These are phyloP conservation scores for Scytalidium lignicola DNA, from an alignment of 2,329 filamentous ascomycete genomes.

Conservation along the genomic window DNA sequence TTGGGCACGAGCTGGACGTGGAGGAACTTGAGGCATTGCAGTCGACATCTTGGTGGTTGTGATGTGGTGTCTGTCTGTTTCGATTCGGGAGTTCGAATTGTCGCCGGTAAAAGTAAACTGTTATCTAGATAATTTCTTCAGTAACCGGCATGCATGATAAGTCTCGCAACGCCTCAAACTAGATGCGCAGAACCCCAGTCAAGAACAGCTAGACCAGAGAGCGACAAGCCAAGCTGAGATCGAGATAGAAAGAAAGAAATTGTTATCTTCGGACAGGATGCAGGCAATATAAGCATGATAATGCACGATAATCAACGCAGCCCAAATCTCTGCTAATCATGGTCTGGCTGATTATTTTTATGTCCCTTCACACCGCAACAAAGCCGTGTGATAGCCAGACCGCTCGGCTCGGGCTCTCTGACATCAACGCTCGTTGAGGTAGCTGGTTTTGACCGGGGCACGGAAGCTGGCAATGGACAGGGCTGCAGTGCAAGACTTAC, in stretches of 20 bases:
- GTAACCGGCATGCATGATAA: not conserved
- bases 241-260: too few relatives aligned
- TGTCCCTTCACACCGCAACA: not conserved
- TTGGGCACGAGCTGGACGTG: conserved; percentile 52
- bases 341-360: not conserved
- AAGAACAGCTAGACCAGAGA: too few relatives aligned
- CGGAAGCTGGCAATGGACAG: not conserved
- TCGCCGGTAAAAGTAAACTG: too few relatives aligned
- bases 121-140: not conserved
- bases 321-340: too few relatives aligned
- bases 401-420: conserved; percentile 1
- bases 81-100: too few relatives aligned
- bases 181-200: too few relatives aligned
- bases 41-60: conserved; percentile 33
- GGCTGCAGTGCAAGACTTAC: not conserved
- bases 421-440: not conserved
- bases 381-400: conserved; percentile 4
- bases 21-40: conserved; percentile 48
- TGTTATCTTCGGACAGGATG: too few relatives aligned
- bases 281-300: too few relatives aligned
- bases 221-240: too few relatives aligned
- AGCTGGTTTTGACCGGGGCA: not conserved
- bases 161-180: not conserved
- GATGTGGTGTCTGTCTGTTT: not conserved
- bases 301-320: too few relatives aligned